These are phyloP conservation scores for Fragilaria radians DNA, from an alignment of 108 stramenopile genomes.

Conservation along the genomic window DNA sequence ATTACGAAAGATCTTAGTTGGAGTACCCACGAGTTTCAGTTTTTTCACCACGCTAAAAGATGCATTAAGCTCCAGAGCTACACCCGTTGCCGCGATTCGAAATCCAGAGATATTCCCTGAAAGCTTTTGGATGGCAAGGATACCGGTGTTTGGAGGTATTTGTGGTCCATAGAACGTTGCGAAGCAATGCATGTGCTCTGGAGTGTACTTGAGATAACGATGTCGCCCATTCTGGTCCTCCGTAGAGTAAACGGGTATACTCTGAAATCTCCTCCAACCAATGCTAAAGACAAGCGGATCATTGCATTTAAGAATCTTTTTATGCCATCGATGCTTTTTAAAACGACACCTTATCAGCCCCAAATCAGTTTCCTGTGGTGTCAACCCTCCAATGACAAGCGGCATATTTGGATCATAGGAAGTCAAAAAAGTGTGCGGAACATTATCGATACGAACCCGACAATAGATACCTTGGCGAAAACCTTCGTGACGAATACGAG, in stretches of 20 bases:
- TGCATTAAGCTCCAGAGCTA: conserved; percentile 89
- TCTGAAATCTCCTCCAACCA: conserved; percentile 98
- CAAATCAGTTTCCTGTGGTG: conserved; percentile 84
- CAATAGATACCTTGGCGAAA: conserved; percentile 93
- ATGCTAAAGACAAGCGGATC: conserved; percentile 95
- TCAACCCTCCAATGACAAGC: conserved; percentile 91
- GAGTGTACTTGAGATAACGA: conserved; percentile 94
- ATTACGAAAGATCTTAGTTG: conserved; percentile 94
- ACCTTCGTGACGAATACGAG: conserved; percentile 81
- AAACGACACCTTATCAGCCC: conserved; percentile 85
- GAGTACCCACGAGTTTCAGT: conserved; percentile 96
- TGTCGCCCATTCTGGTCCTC: conserved; percentile 59
- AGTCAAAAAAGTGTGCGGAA: conserved; percentile 79
- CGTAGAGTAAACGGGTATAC: conserved; percentile 78
- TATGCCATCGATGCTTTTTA: conserved; percentile 98
- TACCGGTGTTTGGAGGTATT: conserved; percentile 92
- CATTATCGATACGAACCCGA: conserved; percentile 76
- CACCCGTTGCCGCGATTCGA: conserved; percentile 93
- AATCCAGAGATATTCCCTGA: conserved; percentile 72
- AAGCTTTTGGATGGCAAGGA: conserved; percentile 89
- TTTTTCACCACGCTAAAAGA: conserved; percentile 95
- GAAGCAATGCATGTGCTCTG: conserved; percentile 99
- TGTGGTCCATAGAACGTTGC: conserved; percentile 94
- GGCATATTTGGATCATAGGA: conserved; percentile 81
- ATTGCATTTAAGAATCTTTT: conserved; percentile 83